Percentiles rank a stretch among this genome's conserved stretches.
phyloP scores from a whole-genome alignment of 225 moss, liverwort and hornwort species.

The Sphagnum tenellum region DNA sequence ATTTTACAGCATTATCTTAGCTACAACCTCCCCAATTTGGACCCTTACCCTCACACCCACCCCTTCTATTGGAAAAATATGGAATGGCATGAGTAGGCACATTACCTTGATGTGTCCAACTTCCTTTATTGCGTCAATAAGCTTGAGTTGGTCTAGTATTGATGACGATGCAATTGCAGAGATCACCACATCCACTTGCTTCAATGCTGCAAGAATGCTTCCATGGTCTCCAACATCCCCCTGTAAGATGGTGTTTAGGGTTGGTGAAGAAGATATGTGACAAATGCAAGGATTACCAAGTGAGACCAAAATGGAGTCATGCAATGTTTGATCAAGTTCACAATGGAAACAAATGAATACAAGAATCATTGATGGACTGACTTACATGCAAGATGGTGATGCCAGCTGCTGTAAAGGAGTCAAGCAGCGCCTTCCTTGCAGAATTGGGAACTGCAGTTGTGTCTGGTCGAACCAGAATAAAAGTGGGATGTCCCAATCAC shows the following conservation, averaged over 20 bases:
- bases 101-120: conserved; percentile 28
- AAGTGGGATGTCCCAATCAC: conserved; percentile 33
- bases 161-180: conserved; percentile 18
- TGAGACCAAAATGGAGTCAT: too few species aligned
- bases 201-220: conserved; percentile 28
- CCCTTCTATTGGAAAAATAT: too few species aligned
- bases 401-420: conserved; percentile 15
- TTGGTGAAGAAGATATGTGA: neutral
- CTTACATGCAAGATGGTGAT: conserved; percentile 16
- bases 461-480: conserved; percentile 25
- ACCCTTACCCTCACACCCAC: too few species aligned
- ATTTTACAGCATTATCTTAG: neutral
- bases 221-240: conserved; percentile 29
- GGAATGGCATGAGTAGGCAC: too few species aligned
- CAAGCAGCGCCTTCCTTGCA: conserved; percentile 16
- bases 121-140: conserved; percentile 36
- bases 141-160: conserved; percentile 24
- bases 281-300: neutral
- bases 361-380: neutral
- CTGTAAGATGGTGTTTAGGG: conserved; percentile 3
- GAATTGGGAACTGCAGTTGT: conserved; percentile 13
- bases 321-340: neutral
- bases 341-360: neutral
- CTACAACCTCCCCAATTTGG: too few species aligned
- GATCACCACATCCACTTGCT: conserved; percentile 41